These are phyloP conservation scores for Boletellus sp. DNA, from an alignment of 1,284 basidiomycete genomes.

Conservation along the genomic window DNA sequence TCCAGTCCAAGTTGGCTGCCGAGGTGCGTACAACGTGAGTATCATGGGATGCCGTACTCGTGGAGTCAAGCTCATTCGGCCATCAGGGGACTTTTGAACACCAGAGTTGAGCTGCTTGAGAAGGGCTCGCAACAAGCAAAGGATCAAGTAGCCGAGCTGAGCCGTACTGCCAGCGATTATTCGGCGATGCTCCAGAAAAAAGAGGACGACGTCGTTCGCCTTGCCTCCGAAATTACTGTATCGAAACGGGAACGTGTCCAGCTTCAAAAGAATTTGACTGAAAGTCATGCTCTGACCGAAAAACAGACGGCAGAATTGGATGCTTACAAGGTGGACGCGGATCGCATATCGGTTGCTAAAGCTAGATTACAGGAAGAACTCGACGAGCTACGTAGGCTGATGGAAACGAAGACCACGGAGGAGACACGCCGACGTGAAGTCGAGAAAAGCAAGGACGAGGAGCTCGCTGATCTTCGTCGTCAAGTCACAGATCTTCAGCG, in stretches of 20 bases:
- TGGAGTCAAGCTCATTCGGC: slow-evolving; percentile 5
- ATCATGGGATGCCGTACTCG: not conserved
- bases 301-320: slow-evolving; percentile 65
- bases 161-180: slow-evolving; percentile 75
- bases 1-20: slow-evolving; percentile 68
- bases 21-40: slow-evolving; percentile 71
- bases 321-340: slow-evolving; percentile 60
- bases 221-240: slow-evolving; percentile 56
- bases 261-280: slow-evolving; percentile 57
- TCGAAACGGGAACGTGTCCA: slow-evolving; percentile 53
- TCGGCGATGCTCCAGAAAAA: slow-evolving; percentile 77
- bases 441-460: slow-evolving; percentile 85
- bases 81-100: slow-evolving; percentile 58
- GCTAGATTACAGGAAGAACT: slow-evolving; percentile 77
- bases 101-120: slow-evolving; percentile 60
- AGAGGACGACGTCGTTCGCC: slow-evolving; percentile 65
- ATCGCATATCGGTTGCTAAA: slow-evolving; percentile 50
- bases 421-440: slow-evolving; percentile 82
- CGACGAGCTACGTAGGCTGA: slow-evolving; percentile 78
- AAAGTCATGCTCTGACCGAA: slow-evolving; percentile 68
- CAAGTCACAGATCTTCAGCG: slow-evolving; percentile 60
- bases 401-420: slow-evolving; percentile 85
- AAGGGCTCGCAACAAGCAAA: slow-evolving; percentile 70
- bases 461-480: slow-evolving; percentile 71
- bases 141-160: slow-evolving; percentile 76